These are phyloP conservation scores for Aureobasidium sp. DNA, from an alignment of 2,329 filamentous ascomycete species.

Conservation along the genomic window DNA sequence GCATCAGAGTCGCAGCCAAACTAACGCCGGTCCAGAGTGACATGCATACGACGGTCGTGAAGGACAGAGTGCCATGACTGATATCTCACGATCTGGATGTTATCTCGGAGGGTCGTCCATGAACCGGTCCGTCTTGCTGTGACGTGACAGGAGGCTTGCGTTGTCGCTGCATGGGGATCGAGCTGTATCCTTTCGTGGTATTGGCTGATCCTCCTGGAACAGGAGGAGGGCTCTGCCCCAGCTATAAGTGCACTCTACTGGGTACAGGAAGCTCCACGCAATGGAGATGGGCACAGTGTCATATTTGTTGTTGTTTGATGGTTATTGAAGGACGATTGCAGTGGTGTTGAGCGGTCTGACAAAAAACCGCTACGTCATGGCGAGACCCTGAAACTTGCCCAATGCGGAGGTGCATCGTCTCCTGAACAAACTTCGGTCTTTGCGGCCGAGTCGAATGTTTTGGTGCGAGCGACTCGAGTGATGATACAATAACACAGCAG, in stretches of 20 bases:
- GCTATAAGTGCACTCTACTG: not conserved
- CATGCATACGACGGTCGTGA: not conserved
- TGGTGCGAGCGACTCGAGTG: not conserved
- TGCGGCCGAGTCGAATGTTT: not conserved
- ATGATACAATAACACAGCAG: constrained; percentile 6
- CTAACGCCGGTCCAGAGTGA: not conserved
- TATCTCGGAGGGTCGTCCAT: not conserved
- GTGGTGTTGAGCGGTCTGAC: not conserved
- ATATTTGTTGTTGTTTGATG: not conserved
- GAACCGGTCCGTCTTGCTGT: not conserved
- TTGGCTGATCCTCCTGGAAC: too few relatives aligned
- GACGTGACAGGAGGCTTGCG: not conserved
- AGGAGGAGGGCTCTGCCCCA: too few relatives aligned
- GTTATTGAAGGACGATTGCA: constrained; percentile 1
- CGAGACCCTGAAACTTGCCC: not conserved
- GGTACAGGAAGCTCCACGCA: not conserved
- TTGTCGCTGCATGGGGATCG: not conserved
- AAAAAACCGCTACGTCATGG: not conserved
- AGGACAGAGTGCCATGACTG: not conserved
- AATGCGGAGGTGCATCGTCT: not conserved
- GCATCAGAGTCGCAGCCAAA: not conserved
- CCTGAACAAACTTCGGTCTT: constrained; percentile 4
- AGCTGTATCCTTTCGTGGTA: not conserved
- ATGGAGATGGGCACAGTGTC: not conserved
- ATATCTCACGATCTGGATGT: not conserved